Base-by-base conservation (phyloP, 352 stramenopile species). In the Globisporangium middletonii region DNA sequence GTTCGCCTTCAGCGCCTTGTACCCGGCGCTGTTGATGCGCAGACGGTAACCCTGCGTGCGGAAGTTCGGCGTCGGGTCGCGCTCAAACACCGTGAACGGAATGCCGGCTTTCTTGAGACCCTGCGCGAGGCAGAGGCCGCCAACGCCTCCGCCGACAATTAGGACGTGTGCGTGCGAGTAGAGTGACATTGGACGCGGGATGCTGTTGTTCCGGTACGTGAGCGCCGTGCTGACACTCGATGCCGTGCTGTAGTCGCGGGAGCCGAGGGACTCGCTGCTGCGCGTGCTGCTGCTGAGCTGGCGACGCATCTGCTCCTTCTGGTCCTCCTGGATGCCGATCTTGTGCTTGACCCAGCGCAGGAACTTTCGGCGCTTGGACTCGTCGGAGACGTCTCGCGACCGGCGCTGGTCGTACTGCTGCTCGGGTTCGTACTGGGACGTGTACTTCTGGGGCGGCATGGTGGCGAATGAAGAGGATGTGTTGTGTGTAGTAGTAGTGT, bases 61-160 rank as follows among this genome's bases (percentile, higher is more conserved):
- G 50, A 78, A 86, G 57, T 84, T 88, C 11, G 75, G 69, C 15
- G 77, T 75, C 44, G 75, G 75, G 33, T 88, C 77, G 9, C 77
- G 69, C 43, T 88, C 77, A 53, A 86, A 88, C 18, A 88, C 59
- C 0, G 77, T 88, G 66, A 88, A 86, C 2, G 73, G 75, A 53
- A 88, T 84, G 44, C 73, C 75, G 19, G 70, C 26, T 28, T 83
- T 83, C 47, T 75, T 73, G 45, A 88, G 69, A 0, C 75, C 77
- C 54, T 88, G 75, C 0, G 77, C 77, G 16, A 88, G 67, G 49
- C 77, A 88, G 2, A 88, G 60, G 0, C 77, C 77, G 7, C 77
- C 77, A 42, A 88, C 77, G 2, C 77, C 77, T 4, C 60, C 77
- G 13, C 77, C 77, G 18, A 86, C 59, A 42, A 81, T 79, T 23